A percentile compares a stretch with the other conserved stretches of the same genome.
phyloP scores from a whole-genome alignment of 2,329 filamentous ascomycete genomes.

The Aureobasidium sp. region DNA sequence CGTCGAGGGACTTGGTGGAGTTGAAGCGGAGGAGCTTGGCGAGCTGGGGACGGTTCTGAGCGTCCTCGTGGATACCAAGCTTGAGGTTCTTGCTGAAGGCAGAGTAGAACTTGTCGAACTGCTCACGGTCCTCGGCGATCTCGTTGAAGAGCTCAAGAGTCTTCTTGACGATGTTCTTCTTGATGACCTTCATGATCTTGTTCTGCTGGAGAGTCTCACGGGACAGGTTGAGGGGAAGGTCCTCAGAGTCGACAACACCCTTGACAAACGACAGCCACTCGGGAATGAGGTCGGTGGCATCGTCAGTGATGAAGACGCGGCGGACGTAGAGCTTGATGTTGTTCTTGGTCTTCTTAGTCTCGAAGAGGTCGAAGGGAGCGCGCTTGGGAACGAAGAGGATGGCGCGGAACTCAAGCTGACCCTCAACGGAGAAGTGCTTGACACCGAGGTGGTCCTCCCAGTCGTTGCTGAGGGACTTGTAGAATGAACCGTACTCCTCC shows the following conservation, averaged over 20 bases:
- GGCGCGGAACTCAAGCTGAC: slow-evolving; percentile 99
- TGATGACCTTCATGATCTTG: slow-evolving; percentile 99
- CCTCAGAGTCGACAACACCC: slow-evolving; percentile 99
- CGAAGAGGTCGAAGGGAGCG: slow-evolving; percentile 97
- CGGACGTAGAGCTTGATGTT: slow-evolving; percentile 99
- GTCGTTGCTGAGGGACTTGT: slow-evolving; percentile 99
- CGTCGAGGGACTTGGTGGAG: slow-evolving; percentile 98
- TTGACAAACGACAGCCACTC: slow-evolving; percentile 99
- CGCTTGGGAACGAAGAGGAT: slow-evolving; percentile 99
- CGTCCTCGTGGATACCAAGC: slow-evolving; percentile 99
- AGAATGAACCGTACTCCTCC: slow-evolving; percentile 98
- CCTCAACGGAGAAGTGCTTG: slow-evolving; percentile 99
- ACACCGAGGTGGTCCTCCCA: slow-evolving; percentile 99
- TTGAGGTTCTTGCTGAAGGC: slow-evolving; percentile 99
- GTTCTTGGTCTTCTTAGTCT: slow-evolving; percentile 99
- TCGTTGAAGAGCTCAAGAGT: slow-evolving; percentile 98
- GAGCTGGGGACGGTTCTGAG: slow-evolving; percentile 85
- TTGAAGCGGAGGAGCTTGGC: slow-evolving; percentile 98
- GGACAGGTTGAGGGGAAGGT: slow-evolving; percentile 97
- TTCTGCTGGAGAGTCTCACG: slow-evolving; percentile 99
- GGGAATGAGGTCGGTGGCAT: slow-evolving; percentile 96
- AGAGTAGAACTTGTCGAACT: slow-evolving; percentile 99
- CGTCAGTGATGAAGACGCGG: slow-evolving; percentile 99
- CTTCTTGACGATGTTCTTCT: slow-evolving; percentile 99
- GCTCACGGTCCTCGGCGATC: slow-evolving; percentile 99